Evolutionary conservation across 805 yeast species (phyloP), one percentile per base, ranked within the genome.

Genomic region (Starmera amethionina): DNA sequence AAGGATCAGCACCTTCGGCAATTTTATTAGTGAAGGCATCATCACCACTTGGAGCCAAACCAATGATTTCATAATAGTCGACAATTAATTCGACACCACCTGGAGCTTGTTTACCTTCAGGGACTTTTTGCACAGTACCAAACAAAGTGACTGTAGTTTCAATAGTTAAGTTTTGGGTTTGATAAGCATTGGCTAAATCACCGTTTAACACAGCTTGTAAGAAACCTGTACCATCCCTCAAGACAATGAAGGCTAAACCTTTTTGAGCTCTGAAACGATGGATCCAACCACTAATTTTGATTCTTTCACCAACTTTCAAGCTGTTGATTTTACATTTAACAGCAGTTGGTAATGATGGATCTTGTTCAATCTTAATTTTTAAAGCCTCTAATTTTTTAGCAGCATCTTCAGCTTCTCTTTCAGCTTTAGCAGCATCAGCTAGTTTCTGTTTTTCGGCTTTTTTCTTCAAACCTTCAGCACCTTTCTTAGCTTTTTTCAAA

Each of bases 41-140:
- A 35, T 87, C 95, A 41, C 98, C 99, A 42, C 89, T 66, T 51
- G 99, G 99, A 35, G 99, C 98, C 47, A 86, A 73, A 40, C 97
- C 96, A 43, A 89, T 70, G 42, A 93, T 69, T 62, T 83, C 81
- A 62, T 89, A 93, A 69, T 73, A 93, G 64, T 93, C 98, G 41
- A 80, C 97, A 46, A 73, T 72, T 53, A 94, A 74, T 67, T 93
- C 99, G 48, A 90, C 94, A 46, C 95, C 96, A 47, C 97, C 97
- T 43, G 97, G 96, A 9, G 98, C 99, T 49, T 82, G 70, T 63
- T 93, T 89, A 47, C 98, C 98, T 61, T 87, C 97, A 42, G 97
- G 97, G 37, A 94, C 71, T 54, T 82, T 76, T 62, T 75, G 73
- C 46, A 93, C 70, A 25, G 76, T 75, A 65, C 99, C 99, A 59